A percentile compares a stretch with the other conserved stretches of the same genome.
Evolutionary conservation across 75 land plant genomes (phyloP).

Genomic region (Picea sitchensis): DNA sequence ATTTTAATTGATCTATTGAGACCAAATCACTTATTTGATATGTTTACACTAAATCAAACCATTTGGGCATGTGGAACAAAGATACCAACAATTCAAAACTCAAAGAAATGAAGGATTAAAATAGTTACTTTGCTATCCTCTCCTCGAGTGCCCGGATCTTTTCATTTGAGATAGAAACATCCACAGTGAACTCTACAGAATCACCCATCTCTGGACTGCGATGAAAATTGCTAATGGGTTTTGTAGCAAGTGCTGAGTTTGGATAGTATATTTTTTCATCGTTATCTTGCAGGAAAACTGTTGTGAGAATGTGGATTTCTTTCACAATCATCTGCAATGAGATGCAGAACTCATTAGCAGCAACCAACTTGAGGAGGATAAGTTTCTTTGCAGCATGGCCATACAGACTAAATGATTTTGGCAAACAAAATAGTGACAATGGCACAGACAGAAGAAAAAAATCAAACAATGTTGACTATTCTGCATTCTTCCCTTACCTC

Average conservation of each 20-base stretch:
- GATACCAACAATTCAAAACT: neutral
- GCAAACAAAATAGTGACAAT: neutral
- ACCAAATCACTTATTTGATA: too few species aligned
- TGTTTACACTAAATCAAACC: neutral
- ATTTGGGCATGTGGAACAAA: neutral
- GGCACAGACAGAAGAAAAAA: too few species aligned
- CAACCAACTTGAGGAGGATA: neutral
- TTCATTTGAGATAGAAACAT: constrained; percentile 43
- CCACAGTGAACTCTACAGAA: constrained; percentile 46
- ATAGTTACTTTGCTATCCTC: constrained; percentile 34
- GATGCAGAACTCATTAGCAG: neutral
- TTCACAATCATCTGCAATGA: constrained; percentile 58
- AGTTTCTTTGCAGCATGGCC: neutral
- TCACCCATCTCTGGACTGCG: constrained; percentile 70
- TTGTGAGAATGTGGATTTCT: constrained; percentile 67
- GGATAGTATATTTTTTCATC: constrained; percentile 74
- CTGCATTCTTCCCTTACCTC: constrained; percentile 25
- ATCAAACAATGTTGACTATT: neutral
- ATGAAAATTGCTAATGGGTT: constrained; percentile 63
- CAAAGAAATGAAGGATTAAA: neutral
- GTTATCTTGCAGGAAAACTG: constrained; percentile 53
- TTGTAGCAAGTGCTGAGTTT: constrained; percentile 48
- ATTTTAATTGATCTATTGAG: neutral
- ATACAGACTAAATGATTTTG: neutral
- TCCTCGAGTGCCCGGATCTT: constrained; percentile 43